These are phyloP conservation scores for Paraconiothyrium sp. DNA, from an alignment of 2,329 filamentous ascomycete genomes.

Conservation along the genomic window DNA sequence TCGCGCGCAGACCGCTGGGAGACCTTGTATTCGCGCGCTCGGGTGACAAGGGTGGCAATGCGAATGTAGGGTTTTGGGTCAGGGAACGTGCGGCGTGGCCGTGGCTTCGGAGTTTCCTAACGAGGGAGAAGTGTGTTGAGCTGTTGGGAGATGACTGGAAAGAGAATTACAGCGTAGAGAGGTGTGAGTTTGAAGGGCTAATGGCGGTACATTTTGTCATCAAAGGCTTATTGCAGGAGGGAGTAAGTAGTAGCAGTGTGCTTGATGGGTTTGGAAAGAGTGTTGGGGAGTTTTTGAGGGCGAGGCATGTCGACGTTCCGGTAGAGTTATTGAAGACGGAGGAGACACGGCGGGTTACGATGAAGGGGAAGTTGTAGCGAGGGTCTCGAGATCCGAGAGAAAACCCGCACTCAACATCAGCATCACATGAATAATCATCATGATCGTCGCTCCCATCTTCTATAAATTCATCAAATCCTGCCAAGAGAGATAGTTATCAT, in stretches of 20 bases:
- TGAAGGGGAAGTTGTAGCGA: slow-evolving; percentile 12
- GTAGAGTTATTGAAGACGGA: slow-evolving; percentile 18
- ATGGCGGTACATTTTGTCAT: slow-evolving; percentile 54
- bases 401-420: not conserved
- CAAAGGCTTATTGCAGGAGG: slow-evolving; percentile 56
- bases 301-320: slow-evolving; percentile 32
- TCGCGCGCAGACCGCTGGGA: slow-evolving; percentile 47
- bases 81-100: slow-evolving; percentile 32
- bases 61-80: slow-evolving; percentile 37
- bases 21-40: slow-evolving; percentile 37
- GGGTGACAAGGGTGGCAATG: slow-evolving; percentile 39
- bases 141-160: slow-evolving; percentile 31
- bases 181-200: slow-evolving; percentile 29
- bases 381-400: not conserved
- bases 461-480: not conserved
- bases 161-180: slow-evolving; percentile 22
- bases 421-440: not conserved
- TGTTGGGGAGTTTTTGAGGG: slow-evolving; percentile 17
- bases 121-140: slow-evolving; percentile 22
- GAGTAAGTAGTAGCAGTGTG: slow-evolving; percentile 51
- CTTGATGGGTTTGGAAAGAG: slow-evolving; percentile 57
- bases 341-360: slow-evolving; percentile 11
- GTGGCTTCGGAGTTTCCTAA: slow-evolving; percentile 32
- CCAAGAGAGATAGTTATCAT: not conserved
- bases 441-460: not conserved